Evolutionary conservation across 768 basidiomycete genomes (phyloP), one percentile per base, ranked within the genome.

Genomic region (Melanogaster broomeanus): DNA sequence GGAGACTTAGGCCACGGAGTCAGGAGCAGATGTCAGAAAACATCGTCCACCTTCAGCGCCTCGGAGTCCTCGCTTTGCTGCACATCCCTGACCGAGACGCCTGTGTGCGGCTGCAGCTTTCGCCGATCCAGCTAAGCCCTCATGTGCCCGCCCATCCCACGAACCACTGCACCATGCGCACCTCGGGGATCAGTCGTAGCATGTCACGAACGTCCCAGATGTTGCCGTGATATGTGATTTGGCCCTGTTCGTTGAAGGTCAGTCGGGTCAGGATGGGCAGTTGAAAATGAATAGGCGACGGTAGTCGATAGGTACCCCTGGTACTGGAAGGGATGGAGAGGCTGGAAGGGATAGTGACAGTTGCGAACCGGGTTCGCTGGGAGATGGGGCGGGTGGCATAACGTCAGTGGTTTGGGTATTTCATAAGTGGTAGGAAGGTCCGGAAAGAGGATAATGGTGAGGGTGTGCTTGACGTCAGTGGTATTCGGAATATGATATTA

Each of bases 191-290:
- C 35, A 90, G 78, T 33, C 84, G 83, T 61, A 90, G 74, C 51
- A 92, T 72, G 63, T 93, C 90, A 64, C 85, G 82, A 38, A 89
- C 74, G 58, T 92, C 88, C 88, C 87, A 91, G 34, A 88, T 76
- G 61, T 92, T 90, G 25, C 88, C 79, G 64, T 93, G 90, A 59
- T 84, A 80, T 4, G 87, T 85, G 55, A 93, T 84, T 52, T 78
- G 80, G n/a, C 87, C 88, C 61, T 85, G 84, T 59, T 91, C 90
- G 68, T 91, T 91, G 69, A 93, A 90, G 28, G 80, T 78, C 31
- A 92, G 77, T 25, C 84, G 80, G n/a, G n/a, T n/a, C n/a, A n/a
- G n/a, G n/a, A n/a, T n/a, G n/a, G n/a, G 87, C 4, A 93, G 77
- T 61, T 81, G 77, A 58, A 90, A 74, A 63, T 90, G 87, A n/a